phyloP scores from a whole-genome alignment of 179 eudicot species.

The Beta corolliflora region DNA sequence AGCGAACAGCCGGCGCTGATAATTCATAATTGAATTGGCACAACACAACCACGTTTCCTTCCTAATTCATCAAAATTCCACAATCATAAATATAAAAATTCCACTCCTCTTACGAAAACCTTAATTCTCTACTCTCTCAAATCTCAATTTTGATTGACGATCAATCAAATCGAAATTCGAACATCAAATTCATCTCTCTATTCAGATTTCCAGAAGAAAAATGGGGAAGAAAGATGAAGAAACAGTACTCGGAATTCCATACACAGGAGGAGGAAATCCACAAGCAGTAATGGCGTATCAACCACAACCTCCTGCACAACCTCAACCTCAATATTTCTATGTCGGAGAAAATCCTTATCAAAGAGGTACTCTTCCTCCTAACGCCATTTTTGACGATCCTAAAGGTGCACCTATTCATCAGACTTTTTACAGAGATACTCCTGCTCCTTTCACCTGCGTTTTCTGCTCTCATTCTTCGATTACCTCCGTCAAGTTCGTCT shows the following conservation, averaged over 20 bases:
- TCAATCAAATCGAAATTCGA: too few relatives aligned
- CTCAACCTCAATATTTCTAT: constrained; percentile 36
- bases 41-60: neutral
- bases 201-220: too few relatives aligned
- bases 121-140: neutral
- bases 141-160: neutral
- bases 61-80: neutral
- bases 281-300: constrained; percentile 12
- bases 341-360: constrained; percentile 57
- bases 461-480: constrained; percentile 53
- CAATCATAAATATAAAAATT: neutral
- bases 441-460: constrained; percentile 71
- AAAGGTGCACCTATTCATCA: constrained; percentile 73
- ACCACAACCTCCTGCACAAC: constrained; percentile 10
- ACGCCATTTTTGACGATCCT: constrained; percentile 64
- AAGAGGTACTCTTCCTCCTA: constrained; percentile 54
- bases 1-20: neutral
- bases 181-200: neutral
- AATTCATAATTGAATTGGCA: neutral
- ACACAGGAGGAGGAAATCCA: constrained; percentile 30
- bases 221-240: constrained; percentile 36
- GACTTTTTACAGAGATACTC: constrained; percentile 75
- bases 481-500: constrained; percentile 52
- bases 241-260: constrained; percentile 71
- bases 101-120: neutral